Evolutionary conservation across 495 filamentous ascomycete species (phyloP).

Genomic region (Opeltia flavorubescens): DNA sequence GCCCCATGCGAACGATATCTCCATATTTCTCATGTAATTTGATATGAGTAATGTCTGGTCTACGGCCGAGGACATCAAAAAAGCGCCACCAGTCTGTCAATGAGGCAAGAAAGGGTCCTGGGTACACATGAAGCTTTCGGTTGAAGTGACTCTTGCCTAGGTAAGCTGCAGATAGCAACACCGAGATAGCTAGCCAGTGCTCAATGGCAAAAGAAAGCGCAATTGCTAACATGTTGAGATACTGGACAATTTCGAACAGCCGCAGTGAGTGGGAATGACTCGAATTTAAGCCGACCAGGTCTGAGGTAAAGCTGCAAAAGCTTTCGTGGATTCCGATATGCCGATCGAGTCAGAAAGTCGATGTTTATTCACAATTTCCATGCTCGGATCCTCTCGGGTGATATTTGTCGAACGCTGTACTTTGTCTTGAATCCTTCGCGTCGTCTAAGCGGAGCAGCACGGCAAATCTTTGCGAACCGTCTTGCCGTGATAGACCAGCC

Average conservation of each 20-base stretch:
- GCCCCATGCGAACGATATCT: constrained; percentile 55
- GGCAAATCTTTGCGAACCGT: too few species aligned
- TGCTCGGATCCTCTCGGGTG: too few species aligned
- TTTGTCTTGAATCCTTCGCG: too few species aligned
- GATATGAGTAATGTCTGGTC: constrained; percentile 51
- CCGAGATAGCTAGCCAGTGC: background rate
- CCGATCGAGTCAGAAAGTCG: too few species aligned
- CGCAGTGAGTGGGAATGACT: too few species aligned
- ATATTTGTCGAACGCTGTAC: too few species aligned
- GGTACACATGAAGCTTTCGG: constrained; percentile 47
- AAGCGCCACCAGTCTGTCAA: constrained; percentile 60
- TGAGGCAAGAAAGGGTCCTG: constrained; percentile 51
- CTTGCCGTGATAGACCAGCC: too few species aligned
- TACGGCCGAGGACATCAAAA: constrained; percentile 44
- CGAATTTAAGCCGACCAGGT: too few species aligned
- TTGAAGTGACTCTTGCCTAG: constrained; percentile 43
- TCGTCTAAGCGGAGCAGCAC: too few species aligned
- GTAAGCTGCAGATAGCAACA: background rate
- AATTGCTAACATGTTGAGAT: background rate
- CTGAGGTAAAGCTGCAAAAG: background rate
- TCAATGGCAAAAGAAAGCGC: background rate
- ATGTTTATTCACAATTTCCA: too few species aligned
- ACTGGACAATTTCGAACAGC: too few species aligned
- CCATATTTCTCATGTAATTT: constrained; percentile 57
- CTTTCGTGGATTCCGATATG: too few species aligned